Evolutionary conservation across 2,329 filamentous ascomycete species (phyloP), one percentile per base, ranked within the genome.

Genomic region (Cladophialophora chaetospira): DNA sequence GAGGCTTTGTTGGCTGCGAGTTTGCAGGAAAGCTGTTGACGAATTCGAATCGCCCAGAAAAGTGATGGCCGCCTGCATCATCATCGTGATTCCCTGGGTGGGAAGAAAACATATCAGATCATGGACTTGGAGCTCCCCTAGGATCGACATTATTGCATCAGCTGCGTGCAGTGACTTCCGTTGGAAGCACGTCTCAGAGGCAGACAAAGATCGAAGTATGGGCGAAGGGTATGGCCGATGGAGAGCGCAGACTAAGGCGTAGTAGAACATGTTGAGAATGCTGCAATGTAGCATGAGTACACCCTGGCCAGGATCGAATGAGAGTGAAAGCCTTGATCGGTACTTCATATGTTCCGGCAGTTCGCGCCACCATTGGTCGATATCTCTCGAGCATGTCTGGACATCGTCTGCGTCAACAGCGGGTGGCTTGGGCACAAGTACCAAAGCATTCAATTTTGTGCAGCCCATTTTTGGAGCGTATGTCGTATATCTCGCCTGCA

Each of bases 251-350:
- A 95, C 81, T 0, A 92, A 95, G 2, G 92, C 94, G 72, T 91
- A 89, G 73, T 94, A 96, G 2, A 96, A 86, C 88, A 97, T 94
- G 72, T 96, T 91, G 28, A 97, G 77, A 17, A 97, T 79, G n/a
- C 88, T 89, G 46, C 89, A 84, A 69, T 96, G 91, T 1, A 96
- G 75, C 59, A 82, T 78, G 9, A 58, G 55, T 2, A 58, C 6
- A 25, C 49, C 49, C 29, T 58, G 42, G 10, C 43, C 55, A 5
- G 55, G 55, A 6, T 21, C 26, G 42, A 53, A 58, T 2, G 48
- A 10, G 3, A 58, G 55, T 15, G 42, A 49, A 4, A 38, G 33
- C 2, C 42, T 31, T 11, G 42, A 11, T 23, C 26, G 38, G 19
- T 48, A 58, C 42, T 19, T 47, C 8, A 58, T 17, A 10, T 19